Base-by-base conservation (phyloP, 805 yeast species). In the Clavispora phyllophila region DNA sequence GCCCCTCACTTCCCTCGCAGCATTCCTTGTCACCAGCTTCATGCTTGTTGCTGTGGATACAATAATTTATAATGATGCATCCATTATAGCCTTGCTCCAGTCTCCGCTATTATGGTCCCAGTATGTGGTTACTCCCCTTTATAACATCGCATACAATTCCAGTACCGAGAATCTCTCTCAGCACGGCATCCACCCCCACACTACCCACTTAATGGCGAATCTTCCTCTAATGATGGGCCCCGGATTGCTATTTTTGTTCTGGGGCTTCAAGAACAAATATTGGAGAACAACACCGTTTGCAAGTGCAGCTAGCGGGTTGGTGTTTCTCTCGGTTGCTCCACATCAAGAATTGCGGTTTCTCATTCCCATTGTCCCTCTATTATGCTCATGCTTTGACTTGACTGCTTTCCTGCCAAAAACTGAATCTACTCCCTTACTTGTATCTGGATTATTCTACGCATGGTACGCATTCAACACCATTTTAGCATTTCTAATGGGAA, bases 331-430 rank as follows among this genome's bases (percentile, higher is more conserved):
- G 0, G 2, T 79, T 0, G 73, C 88, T 18, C 95, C 95, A 13
- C 99, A 93, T 60, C 99, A 93, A 61, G 99, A 93, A 58, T 70
- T 88, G n/a, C 69, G 99, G 41, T 93, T 93, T 58, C 63, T 95
- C 35, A 58, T 81, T 0, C 98, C 99, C 0, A 56, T 84, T 17
- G 66, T 85, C 1, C 97, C 99, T 0, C 63, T 90, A 9, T 56
- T 79, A 8, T 75, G 82, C 45, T 71, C 81, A 13, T 76, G 86
- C 43, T 66, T 79, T 41, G 79, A 73, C 48, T 9, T 15, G 5
- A 29, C 33, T 9, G 20, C 9, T 2, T 29, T 29, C 5, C 33
- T 9, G 13, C 7, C 20, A 5, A 15, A 9, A 9, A 8, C 12
- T 2, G 13, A 29, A 5, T 29, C 33, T 7, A 3, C 20, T 2